Evolutionary conservation across 352 stramenopile species (phyloP).

Genomic region (Hyaloperonospora brassicae): DNA sequence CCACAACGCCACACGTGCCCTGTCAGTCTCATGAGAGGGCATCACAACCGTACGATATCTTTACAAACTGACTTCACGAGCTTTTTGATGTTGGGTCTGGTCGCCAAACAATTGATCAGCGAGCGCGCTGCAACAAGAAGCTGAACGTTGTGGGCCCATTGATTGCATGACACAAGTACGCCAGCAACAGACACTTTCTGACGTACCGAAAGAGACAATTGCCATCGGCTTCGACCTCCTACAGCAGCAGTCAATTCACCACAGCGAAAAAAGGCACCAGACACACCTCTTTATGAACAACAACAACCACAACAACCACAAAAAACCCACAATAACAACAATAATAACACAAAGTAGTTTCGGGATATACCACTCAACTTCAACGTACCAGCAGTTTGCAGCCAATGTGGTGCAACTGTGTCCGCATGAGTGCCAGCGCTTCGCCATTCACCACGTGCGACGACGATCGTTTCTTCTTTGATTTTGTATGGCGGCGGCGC

Average conservation of each 20-base stretch:
- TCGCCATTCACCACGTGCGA: slow-evolving; percentile 37
- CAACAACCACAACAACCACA: no score
- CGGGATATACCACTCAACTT: not conserved
- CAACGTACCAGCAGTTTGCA: slow-evolving; percentile 50
- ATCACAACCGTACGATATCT: not conserved
- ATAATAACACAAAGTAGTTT: no score
- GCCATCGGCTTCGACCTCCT: slow-evolving; percentile 74
- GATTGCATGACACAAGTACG: not conserved
- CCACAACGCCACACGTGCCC: not conserved
- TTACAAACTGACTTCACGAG: slow-evolving; percentile 42
- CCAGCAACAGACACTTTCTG: not conserved
- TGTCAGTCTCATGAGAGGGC: not conserved
- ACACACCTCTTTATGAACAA: no score
- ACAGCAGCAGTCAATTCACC: not conserved
- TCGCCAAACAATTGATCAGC: slow-evolving; percentile 70
- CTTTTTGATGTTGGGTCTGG: slow-evolving; percentile 51
- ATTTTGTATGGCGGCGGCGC: slow-evolving; percentile 14
- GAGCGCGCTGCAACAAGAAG: slow-evolving; percentile 35
- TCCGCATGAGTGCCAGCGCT: slow-evolving; percentile 45
- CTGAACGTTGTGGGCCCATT: not conserved
- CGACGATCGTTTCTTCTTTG: slow-evolving; percentile 29
- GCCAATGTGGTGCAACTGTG: slow-evolving; percentile 41
- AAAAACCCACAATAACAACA: no score
- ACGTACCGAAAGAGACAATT: slow-evolving; percentile 79
- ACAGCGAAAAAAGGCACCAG: not conserved